phyloP scores from a whole-genome alignment of 176 grass and related monocot genomes.

The Lolium perenne region DNA sequence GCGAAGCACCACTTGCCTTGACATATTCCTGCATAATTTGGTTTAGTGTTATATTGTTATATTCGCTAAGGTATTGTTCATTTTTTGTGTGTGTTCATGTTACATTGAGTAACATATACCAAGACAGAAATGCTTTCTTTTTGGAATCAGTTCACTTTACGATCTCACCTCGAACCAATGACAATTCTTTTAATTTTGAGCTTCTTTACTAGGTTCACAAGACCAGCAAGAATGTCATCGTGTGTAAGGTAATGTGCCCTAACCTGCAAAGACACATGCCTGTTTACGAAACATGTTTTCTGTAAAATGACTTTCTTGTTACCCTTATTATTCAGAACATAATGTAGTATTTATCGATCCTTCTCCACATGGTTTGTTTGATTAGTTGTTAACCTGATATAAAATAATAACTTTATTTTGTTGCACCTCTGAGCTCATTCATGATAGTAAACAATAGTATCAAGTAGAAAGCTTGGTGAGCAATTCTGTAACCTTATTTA shows the following conservation, averaged over 20 bases:
- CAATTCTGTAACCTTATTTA: not conserved
- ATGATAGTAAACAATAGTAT: not conserved
- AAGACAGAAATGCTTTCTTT: not conserved
- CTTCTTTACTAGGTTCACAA: conserved; percentile 54
- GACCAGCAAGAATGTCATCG: conserved; percentile 49
- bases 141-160: not conserved
- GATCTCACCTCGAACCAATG: conserved; percentile 59
- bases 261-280: conserved; percentile 41
- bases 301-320: not conserved
- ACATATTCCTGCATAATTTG: conserved; percentile 48
- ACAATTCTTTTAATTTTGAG: conserved; percentile 52
- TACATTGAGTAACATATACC: conserved; percentile 17
- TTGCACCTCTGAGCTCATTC: not conserved
- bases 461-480: not conserved
- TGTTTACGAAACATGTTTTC: conserved; percentile 24
- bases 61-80: not conserved
- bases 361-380: no score
- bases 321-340: conserved; percentile 15
- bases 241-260: conserved; percentile 47
- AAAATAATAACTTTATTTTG: not conserved
- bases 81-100: not conserved
- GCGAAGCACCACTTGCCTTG: conserved; percentile 41
- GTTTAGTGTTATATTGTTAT: conserved; percentile 13
- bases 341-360: no score
- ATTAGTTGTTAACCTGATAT: no score